Base-by-base conservation (phyloP, 2,329 filamentous ascomycete species). In the Tolypocladium ophioglossoides region DNA sequence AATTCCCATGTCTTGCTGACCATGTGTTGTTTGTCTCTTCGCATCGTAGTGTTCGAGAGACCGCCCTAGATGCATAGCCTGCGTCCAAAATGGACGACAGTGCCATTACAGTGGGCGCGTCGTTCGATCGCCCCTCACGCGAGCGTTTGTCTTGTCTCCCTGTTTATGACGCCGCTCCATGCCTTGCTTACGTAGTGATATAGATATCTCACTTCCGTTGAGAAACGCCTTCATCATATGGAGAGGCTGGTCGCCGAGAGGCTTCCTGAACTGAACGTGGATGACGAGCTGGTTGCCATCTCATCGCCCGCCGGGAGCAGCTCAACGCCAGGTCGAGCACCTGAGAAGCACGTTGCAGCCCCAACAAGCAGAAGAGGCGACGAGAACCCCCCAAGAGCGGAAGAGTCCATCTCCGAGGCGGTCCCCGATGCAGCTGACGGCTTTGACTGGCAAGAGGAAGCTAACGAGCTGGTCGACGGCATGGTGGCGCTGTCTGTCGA, bases 401-500 rank as follows among this genome's bases (percentile, higher is more conserved):
- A 53, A 12, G 58, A 58, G 6, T 57, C 60, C 24, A 63, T 67
- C 11, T 63, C 63, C 2, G 61, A 67, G 53, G 58, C 60, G 20
- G 63, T 67, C 7, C 65, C 64, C 1, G 59, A 64, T 4, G 61
- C 64, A 30, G 59, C 64, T 2, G 66, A 67, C 53, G 65, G 64
- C 4, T 68, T 67, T 37, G 65, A 68, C 50, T 68, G 65, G 66
- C 62, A 64, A 38, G 68, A 69, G 52, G 63, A 66, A 38, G 61
- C 64, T 18, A 61, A 65, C 50, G 63, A 64, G 14, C 54, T 68
- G 24, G 63, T 63, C 2, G 68, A 70, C 60, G 68, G 68, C 20
- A 70, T 70, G 67, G 67, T 68, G 16, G 63, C 68, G 2, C 54
- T 71, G 16, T 66, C 67, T 3, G 65, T 71, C n/a, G 63, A 69